These are phyloP conservation scores for Neurospora sp. DNA, from an alignment of 495 filamentous ascomycete species.

Conservation along the genomic window DNA sequence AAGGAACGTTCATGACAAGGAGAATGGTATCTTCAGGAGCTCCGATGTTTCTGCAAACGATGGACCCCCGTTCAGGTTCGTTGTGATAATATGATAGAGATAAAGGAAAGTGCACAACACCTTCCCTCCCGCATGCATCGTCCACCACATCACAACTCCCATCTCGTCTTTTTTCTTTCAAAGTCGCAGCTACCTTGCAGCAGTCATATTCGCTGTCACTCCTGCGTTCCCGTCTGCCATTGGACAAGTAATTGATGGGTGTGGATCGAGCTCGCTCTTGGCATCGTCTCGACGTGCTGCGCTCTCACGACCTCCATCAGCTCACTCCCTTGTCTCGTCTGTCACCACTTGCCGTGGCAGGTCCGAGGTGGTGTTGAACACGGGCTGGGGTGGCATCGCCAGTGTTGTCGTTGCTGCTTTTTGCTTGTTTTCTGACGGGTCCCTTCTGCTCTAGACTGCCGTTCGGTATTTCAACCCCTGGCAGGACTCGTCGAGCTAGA, in stretches of 20 bases:
- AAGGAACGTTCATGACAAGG: background rate
- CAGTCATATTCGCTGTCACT: background rate
- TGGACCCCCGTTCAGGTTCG: too few relatives aligned
- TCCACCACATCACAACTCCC: background rate
- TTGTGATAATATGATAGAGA: background rate
- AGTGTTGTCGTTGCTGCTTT: background rate
- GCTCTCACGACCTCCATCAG: background rate
- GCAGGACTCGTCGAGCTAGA: background rate
- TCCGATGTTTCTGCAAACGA: background rate
- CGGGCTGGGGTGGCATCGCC: background rate
- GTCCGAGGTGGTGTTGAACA: background rate
- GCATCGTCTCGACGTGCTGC: background rate
- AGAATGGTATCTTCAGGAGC: background rate
- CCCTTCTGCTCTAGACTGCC: background rate
- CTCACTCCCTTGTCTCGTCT: background rate
- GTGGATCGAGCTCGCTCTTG: background rate
- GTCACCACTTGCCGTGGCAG: background rate
- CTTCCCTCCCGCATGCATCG: background rate
- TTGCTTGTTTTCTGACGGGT: background rate
- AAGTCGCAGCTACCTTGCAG: background rate
- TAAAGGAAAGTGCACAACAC: background rate
- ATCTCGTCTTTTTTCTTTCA: background rate
- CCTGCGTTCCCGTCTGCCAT: background rate
- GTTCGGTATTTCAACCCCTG: background rate
- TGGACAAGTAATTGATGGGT: background rate